Conservation (phyloP, 2,329 filamentous ascomycete genomes). For the Calonectria pseudoreteaudii region DNA sequence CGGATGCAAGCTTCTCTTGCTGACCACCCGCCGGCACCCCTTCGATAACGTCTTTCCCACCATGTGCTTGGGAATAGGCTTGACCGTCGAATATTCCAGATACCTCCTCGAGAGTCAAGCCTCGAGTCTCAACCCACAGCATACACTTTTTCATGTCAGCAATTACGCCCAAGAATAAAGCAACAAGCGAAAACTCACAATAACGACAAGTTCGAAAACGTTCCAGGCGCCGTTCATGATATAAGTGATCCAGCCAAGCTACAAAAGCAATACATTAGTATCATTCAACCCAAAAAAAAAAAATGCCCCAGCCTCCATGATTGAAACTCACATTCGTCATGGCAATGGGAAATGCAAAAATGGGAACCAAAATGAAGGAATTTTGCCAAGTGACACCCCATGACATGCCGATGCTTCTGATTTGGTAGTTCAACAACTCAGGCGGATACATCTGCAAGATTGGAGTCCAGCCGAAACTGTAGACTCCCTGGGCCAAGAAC, state of each 20-base stretch:
- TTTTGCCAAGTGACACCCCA: slow-evolving; percentile 14
- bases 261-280: not conserved
- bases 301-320: not conserved
- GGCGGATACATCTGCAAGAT: slow-evolving; percentile 6
- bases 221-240: not conserved
- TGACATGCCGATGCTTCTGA: slow-evolving; percentile 11
- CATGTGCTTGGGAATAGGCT: not conserved
- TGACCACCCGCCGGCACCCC: not conserved
- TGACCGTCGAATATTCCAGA: not conserved
- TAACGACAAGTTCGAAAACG: not conserved
- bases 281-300: not conserved
- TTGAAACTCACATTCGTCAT: not conserved
- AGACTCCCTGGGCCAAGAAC: not conserved
- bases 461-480: not conserved
- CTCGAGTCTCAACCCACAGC: not conserved
- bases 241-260: not conserved
- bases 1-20: not conserved
- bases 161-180: not conserved
- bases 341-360: not conserved
- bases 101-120: not conserved
- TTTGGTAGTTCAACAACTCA: slow-evolving; percentile 6
- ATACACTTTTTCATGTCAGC: not conserved
- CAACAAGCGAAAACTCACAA: not conserved
- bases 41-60: not conserved
- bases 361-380: not conserved